Percentiles rank a stretch among this genome's conserved stretches.
These are phyloP conservation scores for Murraya paniculata DNA, from an alignment of 345 rosid species.

Conservation along the genomic window DNA sequence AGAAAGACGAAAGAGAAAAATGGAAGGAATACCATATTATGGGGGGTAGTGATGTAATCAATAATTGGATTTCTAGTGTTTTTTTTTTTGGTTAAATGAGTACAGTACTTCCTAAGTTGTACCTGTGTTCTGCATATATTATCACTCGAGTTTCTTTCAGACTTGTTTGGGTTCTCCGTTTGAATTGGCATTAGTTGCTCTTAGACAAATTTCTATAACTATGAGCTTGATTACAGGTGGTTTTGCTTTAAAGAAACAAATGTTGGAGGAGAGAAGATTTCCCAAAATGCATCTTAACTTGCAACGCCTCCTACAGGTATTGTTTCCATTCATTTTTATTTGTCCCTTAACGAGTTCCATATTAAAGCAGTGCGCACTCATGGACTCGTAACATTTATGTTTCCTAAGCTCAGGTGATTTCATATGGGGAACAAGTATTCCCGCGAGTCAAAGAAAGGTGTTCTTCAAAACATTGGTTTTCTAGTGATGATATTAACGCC, in stretches of 20 bases:
- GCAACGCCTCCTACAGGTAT: slow-evolving; percentile 92
- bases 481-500: slow-evolving; percentile 51
- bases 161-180: slow-evolving; percentile 2
- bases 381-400: not conserved
- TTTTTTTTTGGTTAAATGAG: not conserved
- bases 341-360: not conserved
- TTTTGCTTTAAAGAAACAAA: slow-evolving; percentile 78
- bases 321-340: slow-evolving; percentile 3
- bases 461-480: slow-evolving; percentile 71
- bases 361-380: not conserved
- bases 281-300: slow-evolving; percentile 93
- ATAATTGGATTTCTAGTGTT: not conserved
- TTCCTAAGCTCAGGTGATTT: slow-evolving; percentile 58
- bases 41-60: not conserved
- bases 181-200: not conserved
- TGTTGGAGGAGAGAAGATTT: slow-evolving; percentile 88
- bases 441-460: slow-evolving; percentile 91
- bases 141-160: not conserved
- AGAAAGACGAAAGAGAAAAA: not conserved
- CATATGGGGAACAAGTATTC: slow-evolving; percentile 94
- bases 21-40: not conserved
- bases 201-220: not conserved
- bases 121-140: not conserved
- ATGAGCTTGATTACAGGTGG: slow-evolving; percentile 54
- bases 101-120: not conserved